Base-by-base conservation (phyloP, 1,284 basidiomycete genomes). In the Cryptococcus sp. region DNA sequence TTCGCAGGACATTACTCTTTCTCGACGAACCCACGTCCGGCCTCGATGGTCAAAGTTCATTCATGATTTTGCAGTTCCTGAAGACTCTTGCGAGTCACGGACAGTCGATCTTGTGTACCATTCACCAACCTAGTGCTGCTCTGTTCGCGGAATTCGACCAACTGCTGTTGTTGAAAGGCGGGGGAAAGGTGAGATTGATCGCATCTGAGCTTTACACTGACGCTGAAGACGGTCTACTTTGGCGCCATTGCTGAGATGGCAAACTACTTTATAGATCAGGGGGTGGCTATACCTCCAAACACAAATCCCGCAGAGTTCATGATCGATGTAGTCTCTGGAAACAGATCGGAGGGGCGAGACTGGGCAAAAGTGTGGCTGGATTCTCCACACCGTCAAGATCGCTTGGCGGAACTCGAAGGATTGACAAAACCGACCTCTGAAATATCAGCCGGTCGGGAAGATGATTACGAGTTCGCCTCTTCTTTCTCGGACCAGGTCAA, bases 71-170 rank as follows among this genome's bases (percentile, higher is more conserved):
- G 43, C 71, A 76, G 7, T 75, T 81, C 66, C 66, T 81, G 28
- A 67, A 74, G 37, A 82, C 84, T 53, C 80, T 92, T 18, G 87
- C 89, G 3, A 79, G 86, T 59, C 82, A 81, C 52, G 89, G 89
- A 11, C 83, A 83, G 72, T 69, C 61, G 25, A 56, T 60, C 13
- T 46, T 63, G 3, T 56, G 54, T 19, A 59, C 56, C 2, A 59
- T 64, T 14, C 62, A 64, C 49, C 62, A 64, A 40, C 62, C 62
- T 3, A 37, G 32, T 40, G 62, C 56, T 16, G 51, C 48, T 3
- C 49, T 64, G 1, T 64, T 64, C 39, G 52, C 76, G 56, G 60
- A 67, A 49, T 75, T 75, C 54, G 78, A 80, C 59, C 72, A 76
- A 25, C 62, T 81, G 18, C 69, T 80, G 2, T 64, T 77, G 14